Evolutionary conservation across 108 stramenopile genomes (phyloP).

Genomic region (Fragilariopsis cylindrus): DNA sequence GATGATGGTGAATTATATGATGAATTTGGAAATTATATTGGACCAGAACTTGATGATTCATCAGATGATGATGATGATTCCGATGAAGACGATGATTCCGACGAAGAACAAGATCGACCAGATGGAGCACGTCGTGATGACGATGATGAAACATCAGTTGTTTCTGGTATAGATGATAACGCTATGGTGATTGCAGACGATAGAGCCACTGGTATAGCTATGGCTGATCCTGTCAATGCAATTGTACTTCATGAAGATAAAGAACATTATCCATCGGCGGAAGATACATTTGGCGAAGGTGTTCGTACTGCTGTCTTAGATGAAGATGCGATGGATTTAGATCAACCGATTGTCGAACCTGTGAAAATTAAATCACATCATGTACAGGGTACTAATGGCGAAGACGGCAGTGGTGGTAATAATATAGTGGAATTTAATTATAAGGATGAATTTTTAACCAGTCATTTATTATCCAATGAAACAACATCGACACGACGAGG

Average conservation of each 20-base stretch:
- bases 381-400: background rate
- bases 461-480: slow-evolving; percentile 64
- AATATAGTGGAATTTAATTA: slow-evolving; percentile 29
- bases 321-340: slow-evolving; percentile 98
- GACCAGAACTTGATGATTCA: slow-evolving; percentile 91
- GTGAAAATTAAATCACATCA: slow-evolving; percentile 63
- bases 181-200: slow-evolving; percentile 34
- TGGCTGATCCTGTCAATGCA: slow-evolving; percentile 63
- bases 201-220: slow-evolving; percentile 14
- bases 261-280: slow-evolving; percentile 97
- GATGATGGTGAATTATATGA: slow-evolving; percentile 93
- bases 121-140: slow-evolving; percentile 1
- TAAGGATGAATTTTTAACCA: slow-evolving; percentile 57
- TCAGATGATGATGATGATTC: slow-evolving; percentile 60
- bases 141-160: slow-evolving; percentile 74
- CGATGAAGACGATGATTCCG: slow-evolving; percentile 38
- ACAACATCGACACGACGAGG: slow-evolving; percentile 76
- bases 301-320: slow-evolving; percentile 96
- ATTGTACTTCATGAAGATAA: slow-evolving; percentile 99
- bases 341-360: slow-evolving; percentile 96
- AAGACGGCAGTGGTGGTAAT: too few relatives aligned
- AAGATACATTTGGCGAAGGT: slow-evolving; percentile 90
- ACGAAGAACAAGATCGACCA: background rate
- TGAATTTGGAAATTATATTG: slow-evolving; percentile 99
- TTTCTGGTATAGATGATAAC: slow-evolving; percentile 55